Evolutionary conservation across 805 yeast species (phyloP).

Genomic region (Saccharomycopsis fodiens): DNA sequence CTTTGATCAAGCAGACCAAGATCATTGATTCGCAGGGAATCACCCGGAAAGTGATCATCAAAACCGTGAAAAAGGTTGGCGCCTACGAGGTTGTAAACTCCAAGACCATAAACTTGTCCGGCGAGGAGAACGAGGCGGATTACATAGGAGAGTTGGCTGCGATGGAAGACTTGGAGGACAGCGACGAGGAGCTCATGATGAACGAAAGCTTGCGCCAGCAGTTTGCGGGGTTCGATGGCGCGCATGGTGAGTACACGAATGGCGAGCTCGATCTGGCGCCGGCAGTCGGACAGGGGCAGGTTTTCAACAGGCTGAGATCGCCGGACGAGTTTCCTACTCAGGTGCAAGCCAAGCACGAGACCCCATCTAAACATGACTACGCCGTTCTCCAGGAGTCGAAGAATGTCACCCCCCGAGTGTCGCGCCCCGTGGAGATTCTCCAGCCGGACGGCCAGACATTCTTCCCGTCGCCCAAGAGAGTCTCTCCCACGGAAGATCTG

Average conservation of each 20-base stretch:
- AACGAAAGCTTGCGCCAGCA: slow-evolving; percentile 3
- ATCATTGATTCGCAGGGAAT: slow-evolving; percentile 16
- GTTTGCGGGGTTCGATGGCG: slow-evolving; percentile 19
- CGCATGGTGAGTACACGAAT: too few species aligned
- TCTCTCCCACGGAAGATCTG: not conserved
- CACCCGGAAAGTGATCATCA: slow-evolving; percentile 16
- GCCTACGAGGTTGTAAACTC: slow-evolving; percentile 20
- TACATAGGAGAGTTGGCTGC: slow-evolving; percentile 13
- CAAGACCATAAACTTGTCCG: slow-evolving; percentile 14
- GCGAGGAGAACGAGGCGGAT: slow-evolving; percentile 2
- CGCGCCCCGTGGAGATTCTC: not conserved
- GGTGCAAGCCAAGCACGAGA: too few species aligned
- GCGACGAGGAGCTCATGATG: slow-evolving; percentile 7
- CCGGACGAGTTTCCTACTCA: too few species aligned
- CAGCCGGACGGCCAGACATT: not conserved
- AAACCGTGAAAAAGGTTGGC: slow-evolving; percentile 17
- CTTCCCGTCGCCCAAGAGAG: not conserved
- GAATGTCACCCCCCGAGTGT: not conserved
- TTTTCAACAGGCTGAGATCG: too few species aligned
- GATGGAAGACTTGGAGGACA: slow-evolving; percentile 13
- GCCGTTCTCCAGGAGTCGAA: too few species aligned
- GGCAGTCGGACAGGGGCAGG: too few species aligned
- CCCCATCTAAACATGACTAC: too few species aligned
- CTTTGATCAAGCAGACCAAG: slow-evolving; percentile 15
- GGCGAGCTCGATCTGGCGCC: too few species aligned